These are phyloP conservation scores for Madurella fahalii DNA, from an alignment of 2,329 filamentous ascomycete genomes.

Conservation along the genomic window DNA sequence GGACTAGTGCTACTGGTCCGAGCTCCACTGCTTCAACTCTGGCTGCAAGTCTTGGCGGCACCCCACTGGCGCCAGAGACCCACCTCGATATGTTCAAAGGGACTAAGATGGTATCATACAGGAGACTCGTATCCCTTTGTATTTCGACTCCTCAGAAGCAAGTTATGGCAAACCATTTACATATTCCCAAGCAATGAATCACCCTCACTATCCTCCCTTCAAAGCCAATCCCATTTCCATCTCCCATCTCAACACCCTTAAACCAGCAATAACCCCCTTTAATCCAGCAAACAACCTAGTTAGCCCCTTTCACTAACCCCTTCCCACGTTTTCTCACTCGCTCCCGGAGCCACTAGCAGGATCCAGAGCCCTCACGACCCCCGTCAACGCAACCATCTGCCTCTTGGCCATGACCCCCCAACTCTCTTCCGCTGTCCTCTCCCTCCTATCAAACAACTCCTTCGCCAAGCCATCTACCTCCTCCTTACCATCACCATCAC, in stretches of 20 bases:
- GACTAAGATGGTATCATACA: no score
- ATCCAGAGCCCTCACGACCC: slow-evolving; percentile 14
- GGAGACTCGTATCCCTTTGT: no score
- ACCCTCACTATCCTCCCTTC: no score
- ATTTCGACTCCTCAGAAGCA: no score
- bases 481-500: slow-evolving; percentile 5
- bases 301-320: background rate
- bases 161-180: no score
- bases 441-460: slow-evolving; percentile 30
- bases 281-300: background rate
- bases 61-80: background rate
- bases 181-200: no score
- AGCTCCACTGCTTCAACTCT: slow-evolving; percentile 3
- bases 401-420: slow-evolving; percentile 20
- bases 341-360: background rate
- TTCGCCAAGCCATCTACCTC: slow-evolving; percentile 27
- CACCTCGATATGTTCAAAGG: no score
- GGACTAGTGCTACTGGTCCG: slow-evolving; percentile 12
- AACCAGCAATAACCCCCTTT: no score
- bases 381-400: slow-evolving; percentile 21
- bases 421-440: slow-evolving; percentile 18
- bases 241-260: no score
- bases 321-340: background rate
- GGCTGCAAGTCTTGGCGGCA: slow-evolving; percentile 10
- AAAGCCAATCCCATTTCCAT: no score